phyloP scores from a whole-genome alignment of 2,329 filamentous ascomycete species.

The Gaeumannomyces tritici region DNA sequence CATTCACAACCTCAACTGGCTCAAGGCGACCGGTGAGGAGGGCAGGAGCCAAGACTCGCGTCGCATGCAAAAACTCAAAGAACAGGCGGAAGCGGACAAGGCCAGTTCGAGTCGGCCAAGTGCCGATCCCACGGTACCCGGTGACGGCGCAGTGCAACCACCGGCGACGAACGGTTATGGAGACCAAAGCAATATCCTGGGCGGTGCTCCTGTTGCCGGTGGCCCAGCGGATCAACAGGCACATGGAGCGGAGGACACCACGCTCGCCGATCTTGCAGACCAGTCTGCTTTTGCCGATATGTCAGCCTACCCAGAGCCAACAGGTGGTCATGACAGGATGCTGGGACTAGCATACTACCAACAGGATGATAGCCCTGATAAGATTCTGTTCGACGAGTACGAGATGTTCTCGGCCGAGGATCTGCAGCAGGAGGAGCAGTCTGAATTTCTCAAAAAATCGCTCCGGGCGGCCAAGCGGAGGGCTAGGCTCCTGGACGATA shows the following conservation, averaged over 20 bases:
- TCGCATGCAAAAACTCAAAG: constrained; percentile 45
- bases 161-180: constrained; percentile 17
- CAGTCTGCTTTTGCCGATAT: constrained; percentile 18
- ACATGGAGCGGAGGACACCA: neutral
- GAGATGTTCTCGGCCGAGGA: constrained; percentile 38
- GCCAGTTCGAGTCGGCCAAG: constrained; percentile 24
- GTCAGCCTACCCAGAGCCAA: constrained; percentile 38
- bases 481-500: constrained; percentile 40
- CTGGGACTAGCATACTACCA: constrained; percentile 53
- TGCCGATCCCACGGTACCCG: neutral
- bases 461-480: constrained; percentile 43
- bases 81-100: constrained; percentile 48
- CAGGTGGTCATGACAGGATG: constrained; percentile 31
- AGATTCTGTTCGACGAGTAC: constrained; percentile 50
- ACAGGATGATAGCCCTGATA: constrained; percentile 46
- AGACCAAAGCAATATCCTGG: constrained; percentile 24
- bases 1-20: constrained; percentile 77
- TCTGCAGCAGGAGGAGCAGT: constrained; percentile 28
- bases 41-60: constrained; percentile 46
- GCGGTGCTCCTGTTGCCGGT: constrained; percentile 7
- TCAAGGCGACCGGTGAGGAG: constrained; percentile 52
- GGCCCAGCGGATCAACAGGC: constrained; percentile 4
- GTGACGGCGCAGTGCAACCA: constrained; percentile 9
- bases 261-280: constrained; percentile 8
- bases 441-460: constrained; percentile 46